Base-by-base conservation (phyloP, 768 basidiomycete species). In the Fomitopsis serialis region DNA sequence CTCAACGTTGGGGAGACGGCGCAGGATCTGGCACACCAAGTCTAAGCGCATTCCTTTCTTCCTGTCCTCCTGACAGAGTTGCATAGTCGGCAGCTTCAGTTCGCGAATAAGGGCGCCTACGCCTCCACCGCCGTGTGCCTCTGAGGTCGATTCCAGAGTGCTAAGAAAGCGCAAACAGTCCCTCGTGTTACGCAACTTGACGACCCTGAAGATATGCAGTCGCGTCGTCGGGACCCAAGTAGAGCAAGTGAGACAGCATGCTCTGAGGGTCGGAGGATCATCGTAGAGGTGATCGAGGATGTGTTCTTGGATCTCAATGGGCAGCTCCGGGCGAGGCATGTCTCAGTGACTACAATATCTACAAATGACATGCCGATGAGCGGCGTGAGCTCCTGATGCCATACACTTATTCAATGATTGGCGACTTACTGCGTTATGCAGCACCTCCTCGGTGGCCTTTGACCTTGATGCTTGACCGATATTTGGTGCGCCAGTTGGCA, bases 251-350 rank as follows among this genome's bases (percentile, higher is more conserved):
- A 60, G 42, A 9, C 56, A 45, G n/a, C 54, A 55, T 17, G 23
- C 52, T 9, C 43, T 47, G 9, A 60, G 56, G 24, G 56, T 46
- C 1, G 27, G 11, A 17, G 21, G 23, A 37, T 55, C 59, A 25
- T 53, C 36, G n/a, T 53, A 35, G 1, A 60, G 52, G 32, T 58
- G 32, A 35, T 60, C 59, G 23, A 60, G 47, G 42, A 60, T 60
- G 11, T 57, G 52, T 35, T 60, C 59, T 5, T 54, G 7, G 19
- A 60, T 36, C 36, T 60, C 59, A 4, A 52, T 37, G 10, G 59
- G 59, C 1, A 60, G 50, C 23, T n/a, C n/a, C n/a, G n/a, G n/a
- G n/a, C n/a, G n/a, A n/a, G n/a, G n/a, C n/a, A n/a, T n/a, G n/a
- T n/a, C n/a, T n/a, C n/a, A n/a, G n/a, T n/a, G n/a, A n/a, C n/a